A percentile compares a stretch with the other conserved stretches of the same genome.
These are phyloP conservation scores for Diplosphaera chodatii DNA, from an alignment of 139 green algal species.

Conservation along the genomic window DNA sequence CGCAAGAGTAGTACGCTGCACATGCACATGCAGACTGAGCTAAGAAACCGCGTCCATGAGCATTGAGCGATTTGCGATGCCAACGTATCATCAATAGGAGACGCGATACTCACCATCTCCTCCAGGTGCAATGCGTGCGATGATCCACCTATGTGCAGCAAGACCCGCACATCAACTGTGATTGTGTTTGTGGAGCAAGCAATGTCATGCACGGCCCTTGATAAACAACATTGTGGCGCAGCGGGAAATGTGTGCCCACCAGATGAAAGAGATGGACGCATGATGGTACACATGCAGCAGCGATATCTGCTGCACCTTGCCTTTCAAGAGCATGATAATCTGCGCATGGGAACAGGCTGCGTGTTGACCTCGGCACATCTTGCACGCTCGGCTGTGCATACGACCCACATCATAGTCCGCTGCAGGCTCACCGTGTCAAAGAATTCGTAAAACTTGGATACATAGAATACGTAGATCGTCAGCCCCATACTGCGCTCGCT, in stretches of 20 bases:
- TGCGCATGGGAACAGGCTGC: not conserved
- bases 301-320: conserved; percentile 54
- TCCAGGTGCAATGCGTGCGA: conserved; percentile 46
- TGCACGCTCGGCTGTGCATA: no score
- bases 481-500: conserved; percentile 34
- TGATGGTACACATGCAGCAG: conserved; percentile 77
- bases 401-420: no score
- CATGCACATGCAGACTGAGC: not conserved
- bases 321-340: conserved; percentile 70
- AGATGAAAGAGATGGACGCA: conserved; percentile 60
- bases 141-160: conserved; percentile 48
- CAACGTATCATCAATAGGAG: no score
- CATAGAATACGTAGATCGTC: conserved; percentile 62
- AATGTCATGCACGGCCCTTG: not conserved
- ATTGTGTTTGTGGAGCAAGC: not conserved
- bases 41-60: no score
- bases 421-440: conserved; percentile 50
- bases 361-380: no score
- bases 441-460: conserved; percentile 70
- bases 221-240: no score
- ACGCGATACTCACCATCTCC: conserved; percentile 36
- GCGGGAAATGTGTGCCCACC: no score
- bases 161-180: no score
- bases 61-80: no score
- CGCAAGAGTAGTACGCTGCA: conserved; percentile 50